Conservation (phyloP, 2,329 filamentous ascomycete species). For the Colletotrichum theobromicola region DNA sequence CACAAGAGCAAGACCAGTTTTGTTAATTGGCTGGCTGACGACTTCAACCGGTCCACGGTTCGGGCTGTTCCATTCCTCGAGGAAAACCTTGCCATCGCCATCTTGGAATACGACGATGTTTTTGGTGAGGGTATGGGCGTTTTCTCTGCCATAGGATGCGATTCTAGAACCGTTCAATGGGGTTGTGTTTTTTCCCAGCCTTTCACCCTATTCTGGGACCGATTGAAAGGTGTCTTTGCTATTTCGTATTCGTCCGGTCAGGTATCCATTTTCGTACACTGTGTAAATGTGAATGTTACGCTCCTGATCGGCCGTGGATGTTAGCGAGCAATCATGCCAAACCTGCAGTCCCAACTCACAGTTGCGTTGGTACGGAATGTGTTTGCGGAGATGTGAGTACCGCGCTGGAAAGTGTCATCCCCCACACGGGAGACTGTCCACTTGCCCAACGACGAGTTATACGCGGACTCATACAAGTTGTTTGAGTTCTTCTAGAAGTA, state of each 20-base stretch:
- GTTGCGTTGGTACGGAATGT: background rate
- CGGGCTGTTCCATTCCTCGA: background rate
- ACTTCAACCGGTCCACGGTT: background rate
- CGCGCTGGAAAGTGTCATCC: background rate
- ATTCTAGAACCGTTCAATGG: background rate
- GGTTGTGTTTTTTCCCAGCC: too few relatives aligned
- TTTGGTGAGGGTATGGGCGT: background rate
- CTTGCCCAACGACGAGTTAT: background rate
- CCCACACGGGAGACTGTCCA: background rate
- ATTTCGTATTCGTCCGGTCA: background rate
- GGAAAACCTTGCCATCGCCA: background rate
- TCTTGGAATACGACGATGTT: background rate
- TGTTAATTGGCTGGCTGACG: background rate
- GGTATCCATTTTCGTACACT: background rate
- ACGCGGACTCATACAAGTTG: background rate
- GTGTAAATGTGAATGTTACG: background rate
- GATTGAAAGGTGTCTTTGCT: background rate
- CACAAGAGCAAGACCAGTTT: background rate
- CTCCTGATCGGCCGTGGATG: rapidly evolving
- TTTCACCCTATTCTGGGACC: background rate
- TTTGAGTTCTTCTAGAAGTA: background rate
- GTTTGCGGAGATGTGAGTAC: background rate
- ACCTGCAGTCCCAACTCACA: background rate
- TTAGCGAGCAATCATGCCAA: background rate
- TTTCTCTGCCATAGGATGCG: background rate